These are phyloP conservation scores for Hibiscus syriacus DNA, from an alignment of 345 rosid genomes.

Conservation along the genomic window DNA sequence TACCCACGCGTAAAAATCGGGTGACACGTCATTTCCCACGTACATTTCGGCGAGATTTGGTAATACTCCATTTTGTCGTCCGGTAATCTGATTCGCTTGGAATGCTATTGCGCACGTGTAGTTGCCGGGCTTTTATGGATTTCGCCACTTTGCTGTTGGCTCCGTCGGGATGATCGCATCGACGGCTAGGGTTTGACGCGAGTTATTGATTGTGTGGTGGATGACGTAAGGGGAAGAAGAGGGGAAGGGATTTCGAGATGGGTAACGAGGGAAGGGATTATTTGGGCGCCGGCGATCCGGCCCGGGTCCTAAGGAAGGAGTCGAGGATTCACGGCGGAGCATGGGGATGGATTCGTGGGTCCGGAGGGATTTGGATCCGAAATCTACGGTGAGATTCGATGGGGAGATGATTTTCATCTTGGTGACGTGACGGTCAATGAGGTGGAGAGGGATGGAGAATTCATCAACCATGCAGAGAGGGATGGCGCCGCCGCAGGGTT, in stretches of 20 bases:
- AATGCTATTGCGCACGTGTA: conserved; percentile 62
- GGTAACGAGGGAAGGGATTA: conserved; percentile 46
- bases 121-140: conserved; percentile 41
- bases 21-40: conserved; percentile 65
- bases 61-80: conserved; percentile 59
- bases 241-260: conserved; percentile 40
- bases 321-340: conserved; percentile 71
- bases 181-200: conserved; percentile 31
- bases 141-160: conserved; percentile 61
- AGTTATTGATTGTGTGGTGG: conserved; percentile 34
- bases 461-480: conserved; percentile 70
- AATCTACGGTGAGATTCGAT: conserved; percentile 56
- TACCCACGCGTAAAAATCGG: conserved; percentile 72
- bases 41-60: conserved; percentile 64
- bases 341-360: conserved; percentile 57
- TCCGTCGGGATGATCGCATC: conserved; percentile 57
- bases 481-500: conserved; percentile 76
- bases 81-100: conserved; percentile 53
- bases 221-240: conserved; percentile 36
- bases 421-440: conserved; percentile 62
- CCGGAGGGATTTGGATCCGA: conserved; percentile 46
- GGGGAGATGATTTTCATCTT: conserved; percentile 66
- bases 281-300: conserved; percentile 41
- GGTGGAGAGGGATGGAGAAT: conserved; percentile 48
- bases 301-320: conserved; percentile 57